These are phyloP conservation scores for Colletotrichum eremochloae DNA, from an alignment of 2,329 filamentous ascomycete genomes.

Conservation along the genomic window DNA sequence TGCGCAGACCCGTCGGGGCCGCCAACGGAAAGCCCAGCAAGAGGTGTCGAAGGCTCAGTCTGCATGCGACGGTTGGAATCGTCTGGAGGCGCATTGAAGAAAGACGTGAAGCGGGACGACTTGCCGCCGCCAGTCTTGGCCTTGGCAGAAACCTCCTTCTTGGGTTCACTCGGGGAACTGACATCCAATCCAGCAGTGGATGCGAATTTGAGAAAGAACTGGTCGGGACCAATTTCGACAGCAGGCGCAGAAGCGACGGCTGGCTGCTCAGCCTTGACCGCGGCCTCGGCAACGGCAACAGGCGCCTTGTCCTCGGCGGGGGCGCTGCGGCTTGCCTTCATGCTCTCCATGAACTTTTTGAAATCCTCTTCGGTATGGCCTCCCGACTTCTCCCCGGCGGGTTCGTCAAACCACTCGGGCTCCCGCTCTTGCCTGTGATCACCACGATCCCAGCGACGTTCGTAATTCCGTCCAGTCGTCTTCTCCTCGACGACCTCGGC, in stretches of 20 bases:
- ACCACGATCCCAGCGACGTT: constrained; percentile 68
- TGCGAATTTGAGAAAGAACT: constrained; percentile 77
- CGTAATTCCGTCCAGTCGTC: constrained; percentile 61
- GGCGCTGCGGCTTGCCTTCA: constrained; percentile 76
- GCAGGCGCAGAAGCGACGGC: constrained; percentile 72
- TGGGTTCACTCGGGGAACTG: constrained; percentile 63
- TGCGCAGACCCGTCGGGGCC: constrained; percentile 48
- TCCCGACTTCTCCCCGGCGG: constrained; percentile 76
- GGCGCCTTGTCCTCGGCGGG: constrained; percentile 54
- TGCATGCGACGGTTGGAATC: constrained; percentile 62
- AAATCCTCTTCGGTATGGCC: constrained; percentile 91
- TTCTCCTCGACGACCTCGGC: constrained; percentile 65
- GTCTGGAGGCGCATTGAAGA: constrained; percentile 74
- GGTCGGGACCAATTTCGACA: constrained; percentile 78
- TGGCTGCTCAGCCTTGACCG: constrained; percentile 63
- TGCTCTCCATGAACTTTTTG: constrained; percentile 92
- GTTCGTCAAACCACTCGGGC: constrained; percentile 90
- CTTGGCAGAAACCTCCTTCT: constrained; percentile 62
- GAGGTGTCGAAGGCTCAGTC: constrained; percentile 63
- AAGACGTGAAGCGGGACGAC: constrained; percentile 87
- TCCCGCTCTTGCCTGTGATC: constrained; percentile 79
- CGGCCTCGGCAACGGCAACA: constrained; percentile 51
- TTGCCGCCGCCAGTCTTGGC: constrained; percentile 69
- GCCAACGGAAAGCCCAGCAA: constrained; percentile 49
- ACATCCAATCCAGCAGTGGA: constrained; percentile 58